Conservation (phyloP, 228 moss, liverwort and hornwort species). For the Sphagnum magellanicum region DNA sequence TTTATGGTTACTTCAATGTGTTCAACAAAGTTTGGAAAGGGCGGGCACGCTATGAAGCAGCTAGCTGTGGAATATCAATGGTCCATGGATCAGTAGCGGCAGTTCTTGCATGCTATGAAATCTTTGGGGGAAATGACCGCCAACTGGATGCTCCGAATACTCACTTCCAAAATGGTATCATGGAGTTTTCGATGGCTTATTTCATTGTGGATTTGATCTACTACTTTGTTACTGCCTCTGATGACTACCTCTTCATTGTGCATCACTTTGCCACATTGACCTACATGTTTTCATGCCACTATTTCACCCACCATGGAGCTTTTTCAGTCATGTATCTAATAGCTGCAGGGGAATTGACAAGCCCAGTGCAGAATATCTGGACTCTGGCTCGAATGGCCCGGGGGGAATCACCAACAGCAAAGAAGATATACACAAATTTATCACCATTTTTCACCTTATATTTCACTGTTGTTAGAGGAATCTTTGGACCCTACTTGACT, state of each 20-base stretch:
- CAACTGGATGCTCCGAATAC: slow-evolving; percentile 73
- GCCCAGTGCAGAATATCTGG: slow-evolving; percentile 93
- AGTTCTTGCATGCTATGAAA: slow-evolving; percentile 40
- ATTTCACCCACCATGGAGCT: slow-evolving; percentile 49
- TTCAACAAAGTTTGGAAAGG: slow-evolving; percentile 78
- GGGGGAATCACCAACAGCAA: slow-evolving; percentile 57
- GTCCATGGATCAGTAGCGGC: slow-evolving; percentile 71
- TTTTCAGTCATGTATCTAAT: slow-evolving; percentile 93
- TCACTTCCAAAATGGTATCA: slow-evolving; percentile 55
- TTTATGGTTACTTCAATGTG: slow-evolving; percentile 48
- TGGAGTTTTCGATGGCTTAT: slow-evolving; percentile 99
- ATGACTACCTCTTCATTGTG: slow-evolving; percentile 94
- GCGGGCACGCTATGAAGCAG: slow-evolving; percentile 73
- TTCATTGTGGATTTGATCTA: slow-evolving; percentile 81
- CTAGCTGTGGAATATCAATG: slow-evolving; percentile 90
- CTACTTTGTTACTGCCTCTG: slow-evolving; percentile 70
- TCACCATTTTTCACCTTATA: slow-evolving; percentile 91
- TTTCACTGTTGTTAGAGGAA: slow-evolving; percentile 80
- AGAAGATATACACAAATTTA: slow-evolving; percentile 59
- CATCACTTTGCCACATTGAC: slow-evolving; percentile 91
- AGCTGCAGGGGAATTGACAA: slow-evolving; percentile 83
- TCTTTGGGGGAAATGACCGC: slow-evolving; percentile 40
- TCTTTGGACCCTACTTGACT: slow-evolving; percentile 78
- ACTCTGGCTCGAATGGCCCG: slow-evolving; percentile 78
- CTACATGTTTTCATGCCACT: slow-evolving; percentile 97